Conservation (phyloP, 2,329 filamentous ascomycete species). For the Trichoderma lentiforme region DNA sequence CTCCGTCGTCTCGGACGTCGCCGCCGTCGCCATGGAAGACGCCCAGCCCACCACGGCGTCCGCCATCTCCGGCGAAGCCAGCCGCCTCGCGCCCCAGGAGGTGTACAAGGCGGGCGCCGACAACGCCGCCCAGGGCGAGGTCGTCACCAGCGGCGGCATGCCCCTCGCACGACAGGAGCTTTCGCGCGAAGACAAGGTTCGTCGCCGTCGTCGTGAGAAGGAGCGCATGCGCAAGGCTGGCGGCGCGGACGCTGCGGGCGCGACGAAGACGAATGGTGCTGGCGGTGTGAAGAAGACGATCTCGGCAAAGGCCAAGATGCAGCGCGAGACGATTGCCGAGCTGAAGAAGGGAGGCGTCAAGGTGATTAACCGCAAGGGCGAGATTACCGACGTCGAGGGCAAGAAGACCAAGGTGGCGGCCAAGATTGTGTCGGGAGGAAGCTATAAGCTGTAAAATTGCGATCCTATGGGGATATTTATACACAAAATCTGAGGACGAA, state of each 20-base stretch:
- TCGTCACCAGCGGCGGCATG: conserved; percentile 73
- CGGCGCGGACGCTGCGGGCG: conserved; percentile 34
- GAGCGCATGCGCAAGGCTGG: conserved; percentile 74
- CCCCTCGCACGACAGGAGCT: conserved; percentile 82
- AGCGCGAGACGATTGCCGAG: conserved; percentile 55
- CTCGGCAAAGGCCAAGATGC: conserved; percentile 54
- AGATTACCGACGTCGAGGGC: conserved; percentile 79
- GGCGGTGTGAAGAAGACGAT: conserved; percentile 42
- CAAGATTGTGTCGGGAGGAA: conserved; percentile 51
- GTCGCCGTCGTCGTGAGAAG: conserved; percentile 76
- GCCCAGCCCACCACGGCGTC: conserved; percentile 81
- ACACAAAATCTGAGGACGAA: neutral
- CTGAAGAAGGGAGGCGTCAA: conserved; percentile 84
- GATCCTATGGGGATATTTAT: neutral
- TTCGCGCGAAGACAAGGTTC: conserved; percentile 77
- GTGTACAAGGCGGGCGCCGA: conserved; percentile 80
- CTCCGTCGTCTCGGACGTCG: conserved; percentile 83
- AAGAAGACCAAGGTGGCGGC: conserved; percentile 60
- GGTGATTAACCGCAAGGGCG: conserved; percentile 86
- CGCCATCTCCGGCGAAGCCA: conserved; percentile 64
- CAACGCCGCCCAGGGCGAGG: conserved; percentile 62
- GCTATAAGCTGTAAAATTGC: conserved; percentile 57
- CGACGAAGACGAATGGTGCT: conserved; percentile 18
- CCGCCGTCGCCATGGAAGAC: conserved; percentile 93
- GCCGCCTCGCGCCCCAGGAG: conserved; percentile 88